These are phyloP conservation scores for Protomyces lactucae-debilis DNA, from an alignment of 1,139 yeast genomes.

Conservation along the genomic window DNA sequence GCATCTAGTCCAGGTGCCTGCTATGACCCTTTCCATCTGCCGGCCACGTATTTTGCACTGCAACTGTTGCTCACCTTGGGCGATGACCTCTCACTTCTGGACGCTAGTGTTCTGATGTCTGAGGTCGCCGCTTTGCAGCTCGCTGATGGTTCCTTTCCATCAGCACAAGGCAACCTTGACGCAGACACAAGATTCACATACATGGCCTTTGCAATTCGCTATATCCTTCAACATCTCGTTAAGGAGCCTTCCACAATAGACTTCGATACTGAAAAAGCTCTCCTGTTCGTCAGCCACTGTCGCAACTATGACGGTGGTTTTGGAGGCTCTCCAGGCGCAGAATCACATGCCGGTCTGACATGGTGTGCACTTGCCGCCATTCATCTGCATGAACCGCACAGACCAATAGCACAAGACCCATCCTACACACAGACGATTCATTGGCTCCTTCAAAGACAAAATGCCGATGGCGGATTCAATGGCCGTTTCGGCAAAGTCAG, in stretches of 20 bases:
- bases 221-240: constrained; percentile 48
- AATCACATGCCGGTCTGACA: constrained; percentile 83
- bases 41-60: constrained; percentile 66
- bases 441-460: constrained; percentile 56
- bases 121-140: constrained; percentile 45
- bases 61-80: constrained; percentile 36
- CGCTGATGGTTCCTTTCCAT: constrained; percentile 20
- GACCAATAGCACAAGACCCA: constrained; percentile 33
- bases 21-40: constrained; percentile 57
- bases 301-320: constrained; percentile 65
- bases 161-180: constrained; percentile 52
- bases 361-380: constrained; percentile 77
- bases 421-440: constrained; percentile 45
- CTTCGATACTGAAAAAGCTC: constrained; percentile 45
- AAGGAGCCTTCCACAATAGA: constrained; percentile 40
- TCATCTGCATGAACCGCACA: constrained; percentile 36
- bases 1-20: constrained; percentile 33
- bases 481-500: constrained; percentile 81
- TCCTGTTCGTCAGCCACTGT: constrained; percentile 45
- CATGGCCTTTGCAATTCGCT: constrained; percentile 63
- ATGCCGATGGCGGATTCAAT: constrained; percentile 54
- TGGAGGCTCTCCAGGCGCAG: constrained; percentile 50
- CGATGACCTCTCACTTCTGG: constrained; percentile 34
- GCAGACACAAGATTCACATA: constrained; percentile 69
- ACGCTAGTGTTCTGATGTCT: constrained; percentile 40